Evolutionary conservation across 2,329 filamentous ascomycete species (phyloP).

Genomic region (Hypoxylon sp.): DNA sequence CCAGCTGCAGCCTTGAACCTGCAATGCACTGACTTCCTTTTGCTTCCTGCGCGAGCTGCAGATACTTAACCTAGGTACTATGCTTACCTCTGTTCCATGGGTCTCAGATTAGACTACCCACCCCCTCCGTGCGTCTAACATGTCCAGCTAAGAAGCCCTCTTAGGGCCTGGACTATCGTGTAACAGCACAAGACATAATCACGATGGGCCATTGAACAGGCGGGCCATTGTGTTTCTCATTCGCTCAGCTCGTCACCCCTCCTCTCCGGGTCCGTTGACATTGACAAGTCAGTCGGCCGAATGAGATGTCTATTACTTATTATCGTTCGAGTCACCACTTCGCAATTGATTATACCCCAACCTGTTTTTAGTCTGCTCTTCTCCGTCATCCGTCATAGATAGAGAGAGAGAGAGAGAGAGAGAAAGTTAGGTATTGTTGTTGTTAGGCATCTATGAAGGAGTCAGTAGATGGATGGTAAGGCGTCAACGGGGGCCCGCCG

Average conservation of each 20-base stretch:
- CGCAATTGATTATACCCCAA: slow-evolving; percentile 30
- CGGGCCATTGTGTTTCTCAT: slow-evolving; percentile 32
- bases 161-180: slow-evolving; percentile 7
- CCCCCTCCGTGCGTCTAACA: slow-evolving; percentile 35
- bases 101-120: slow-evolving; percentile 31
- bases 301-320: slow-evolving; percentile 26
- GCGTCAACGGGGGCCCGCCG: slow-evolving; percentile 35
- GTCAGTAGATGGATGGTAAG: slow-evolving; percentile 17
- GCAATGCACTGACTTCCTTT: slow-evolving; percentile 28
- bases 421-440: slow-evolving; percentile 4
- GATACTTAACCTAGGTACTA: background rate
- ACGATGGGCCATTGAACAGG: slow-evolving; percentile 31
- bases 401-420: too few relatives aligned
- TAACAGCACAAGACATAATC: slow-evolving; percentile 14
- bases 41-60: slow-evolving; percentile 15
- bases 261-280: slow-evolving; percentile 24
- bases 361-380: slow-evolving; percentile 12
- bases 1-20: slow-evolving; percentile 28
- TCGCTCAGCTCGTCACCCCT: slow-evolving; percentile 34
- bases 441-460: slow-evolving; percentile 38
- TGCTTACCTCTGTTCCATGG: background rate
- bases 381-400: too few relatives aligned
- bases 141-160: background rate
- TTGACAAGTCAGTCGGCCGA: slow-evolving; percentile 23
- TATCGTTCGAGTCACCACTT: slow-evolving; percentile 27